phyloP scores from a whole-genome alignment of 116 monocot genomes.

The Trichopus zeylanicus region DNA sequence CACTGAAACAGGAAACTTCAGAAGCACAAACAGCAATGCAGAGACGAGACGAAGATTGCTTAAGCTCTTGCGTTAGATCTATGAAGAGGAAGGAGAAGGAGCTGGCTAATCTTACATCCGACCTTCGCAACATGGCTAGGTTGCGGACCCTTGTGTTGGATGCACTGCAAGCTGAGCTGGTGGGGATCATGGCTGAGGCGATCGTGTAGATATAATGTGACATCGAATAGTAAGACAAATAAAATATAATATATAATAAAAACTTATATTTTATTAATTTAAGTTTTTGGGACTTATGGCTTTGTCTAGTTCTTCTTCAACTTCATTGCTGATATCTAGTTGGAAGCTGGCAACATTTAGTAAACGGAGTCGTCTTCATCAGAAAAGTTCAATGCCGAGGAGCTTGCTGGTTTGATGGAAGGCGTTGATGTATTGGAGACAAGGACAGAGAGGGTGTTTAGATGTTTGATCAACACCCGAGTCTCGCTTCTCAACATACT shows the following conservation, averaged over 20 bases:
- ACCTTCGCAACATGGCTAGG: slow-evolving; percentile 1
- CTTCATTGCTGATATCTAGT: too few species aligned
- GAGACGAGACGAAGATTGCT: slow-evolving; percentile 14
- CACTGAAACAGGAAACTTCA: slow-evolving; percentile 17
- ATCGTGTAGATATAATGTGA: too few species aligned
- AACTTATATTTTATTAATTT: too few species aligned
- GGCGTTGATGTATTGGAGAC: slow-evolving; percentile 16
- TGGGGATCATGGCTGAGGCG: slow-evolving; percentile 18
- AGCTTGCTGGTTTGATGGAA: slow-evolving; percentile 4
- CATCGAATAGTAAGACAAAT: too few species aligned
- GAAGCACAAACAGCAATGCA: slow-evolving; percentile 25
- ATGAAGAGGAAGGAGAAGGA: slow-evolving; percentile 27
- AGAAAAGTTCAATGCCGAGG: too few species aligned
- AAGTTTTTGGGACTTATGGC: slow-evolving; percentile 10
- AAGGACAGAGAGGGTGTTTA: slow-evolving; percentile 10
- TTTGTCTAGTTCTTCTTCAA: neutral
- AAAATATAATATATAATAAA: too few species aligned
- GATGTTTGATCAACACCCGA: slow-evolving; percentile 22
- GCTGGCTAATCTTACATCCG: slow-evolving; percentile 11
- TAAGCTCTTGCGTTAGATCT: slow-evolving; percentile 13
- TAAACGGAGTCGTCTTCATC: neutral
- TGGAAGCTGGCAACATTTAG: neutral
- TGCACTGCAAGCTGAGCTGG: slow-evolving; percentile 15
- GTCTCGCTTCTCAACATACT: slow-evolving; percentile 30
- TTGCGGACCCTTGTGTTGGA: neutral